phyloP scores from a whole-genome alignment of 495 filamentous ascomycete species.

The Lepraria neglecta region DNA sequence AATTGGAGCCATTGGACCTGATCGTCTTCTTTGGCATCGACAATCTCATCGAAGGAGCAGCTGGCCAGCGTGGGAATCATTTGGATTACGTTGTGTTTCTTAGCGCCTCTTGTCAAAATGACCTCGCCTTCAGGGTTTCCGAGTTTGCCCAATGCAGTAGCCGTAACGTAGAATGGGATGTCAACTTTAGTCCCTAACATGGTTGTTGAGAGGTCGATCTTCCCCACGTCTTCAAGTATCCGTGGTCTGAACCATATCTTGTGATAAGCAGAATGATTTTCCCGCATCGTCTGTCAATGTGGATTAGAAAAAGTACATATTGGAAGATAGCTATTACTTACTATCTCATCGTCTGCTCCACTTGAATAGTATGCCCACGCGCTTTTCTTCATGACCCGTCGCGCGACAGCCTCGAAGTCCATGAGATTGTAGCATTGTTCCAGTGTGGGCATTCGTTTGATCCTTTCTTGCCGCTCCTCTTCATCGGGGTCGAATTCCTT shows the following conservation, averaged over 20 bases:
- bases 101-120: conserved; percentile 74
- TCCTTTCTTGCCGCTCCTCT: conserved; percentile 63
- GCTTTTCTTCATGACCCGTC: conserved; percentile 82
- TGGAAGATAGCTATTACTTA: conserved; percentile 39
- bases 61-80: conserved; percentile 99
- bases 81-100: conserved; percentile 80
- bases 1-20: conserved; percentile 97
- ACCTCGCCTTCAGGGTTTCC: conserved; percentile 87
- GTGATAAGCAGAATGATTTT: conserved; percentile 94
- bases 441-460: conserved; percentile 70
- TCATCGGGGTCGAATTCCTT: conserved; percentile 73
- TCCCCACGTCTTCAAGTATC: conserved; percentile 77
- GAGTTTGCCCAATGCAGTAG: conserved; percentile 86
- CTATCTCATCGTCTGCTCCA: conserved; percentile 95
- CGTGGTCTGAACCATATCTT: conserved; percentile 95
- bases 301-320: neutral
- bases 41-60: conserved; percentile 94
- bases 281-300: conserved; percentile 74
- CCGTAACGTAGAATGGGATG: conserved; percentile 88
- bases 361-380: conserved; percentile 97
- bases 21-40: conserved; percentile 71
- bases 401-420: conserved; percentile 91
- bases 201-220: conserved; percentile 75
- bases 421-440: conserved; percentile 90
- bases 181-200: conserved; percentile 83